phyloP scores from a whole-genome alignment of 768 basidiomycete genomes.

The Hericium coralloides region DNA sequence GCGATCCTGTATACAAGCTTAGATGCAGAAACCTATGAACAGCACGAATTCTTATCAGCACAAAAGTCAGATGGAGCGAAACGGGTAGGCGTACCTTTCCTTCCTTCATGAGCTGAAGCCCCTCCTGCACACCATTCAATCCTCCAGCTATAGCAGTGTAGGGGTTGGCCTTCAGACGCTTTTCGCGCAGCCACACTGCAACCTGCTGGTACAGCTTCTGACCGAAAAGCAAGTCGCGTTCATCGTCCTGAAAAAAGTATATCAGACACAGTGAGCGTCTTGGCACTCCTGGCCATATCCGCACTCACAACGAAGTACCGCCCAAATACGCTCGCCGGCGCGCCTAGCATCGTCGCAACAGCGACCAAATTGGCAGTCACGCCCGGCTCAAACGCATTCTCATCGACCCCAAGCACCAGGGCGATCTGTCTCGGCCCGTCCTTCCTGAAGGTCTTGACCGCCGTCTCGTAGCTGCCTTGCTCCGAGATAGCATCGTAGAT shows the following conservation, averaged over 20 bases:
- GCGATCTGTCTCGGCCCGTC: not conserved
- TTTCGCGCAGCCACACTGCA: not conserved
- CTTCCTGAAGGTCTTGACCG: not conserved
- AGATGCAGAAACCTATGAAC: conserved; percentile 17
- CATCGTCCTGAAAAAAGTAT: not conserved
- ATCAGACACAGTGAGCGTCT: conserved; percentile 9
- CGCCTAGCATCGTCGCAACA: not conserved
- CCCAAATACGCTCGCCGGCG: not conserved
- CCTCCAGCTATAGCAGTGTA: conserved; percentile 17
- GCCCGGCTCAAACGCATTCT: not conserved
- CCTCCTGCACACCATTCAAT: conserved; percentile 4
- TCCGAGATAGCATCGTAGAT: conserved; percentile 3
- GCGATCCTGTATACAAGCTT: conserved; percentile 21
- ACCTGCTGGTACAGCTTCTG: conserved; percentile 1
- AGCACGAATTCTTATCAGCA: not conserved
- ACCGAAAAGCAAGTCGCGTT: conserved; percentile 13
- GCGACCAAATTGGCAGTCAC: not conserved
- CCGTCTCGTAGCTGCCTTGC: not conserved
- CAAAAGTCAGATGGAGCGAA: not conserved
- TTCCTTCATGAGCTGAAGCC: conserved; percentile 20
- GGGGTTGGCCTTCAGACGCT: conserved; percentile 18
- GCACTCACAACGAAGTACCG: not conserved
- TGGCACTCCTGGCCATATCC: conserved; percentile 11
- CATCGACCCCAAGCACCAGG: not conserved
- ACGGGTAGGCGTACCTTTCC: conserved; percentile 14